Evolutionary conservation across 352 stramenopile genomes (phyloP), one percentile per base, ranked within the genome.

Genomic region (Plasmopara muralis): DNA sequence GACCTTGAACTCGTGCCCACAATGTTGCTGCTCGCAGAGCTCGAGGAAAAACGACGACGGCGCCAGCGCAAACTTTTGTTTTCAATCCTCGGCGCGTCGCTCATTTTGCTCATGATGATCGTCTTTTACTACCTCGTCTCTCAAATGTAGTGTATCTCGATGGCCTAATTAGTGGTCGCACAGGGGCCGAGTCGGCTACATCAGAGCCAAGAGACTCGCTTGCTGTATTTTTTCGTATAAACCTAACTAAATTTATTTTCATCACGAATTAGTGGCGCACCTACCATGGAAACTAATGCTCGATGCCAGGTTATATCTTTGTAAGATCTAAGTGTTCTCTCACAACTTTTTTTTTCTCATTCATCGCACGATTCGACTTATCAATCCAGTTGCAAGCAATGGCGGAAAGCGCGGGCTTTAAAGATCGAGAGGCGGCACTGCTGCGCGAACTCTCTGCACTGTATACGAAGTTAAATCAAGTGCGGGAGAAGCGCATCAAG

Each of bases 391-490:
- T 14, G 13, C 1, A 15, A 18, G 12, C 30, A 13, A 68, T 69
- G 56, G 44, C 39, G 14, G 40, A 59, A 41, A 42, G 43, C 40
- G 29, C 44, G 20, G 61, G 47, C 53, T 90, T 86, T 50, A 81
- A 90, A 53, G 80, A 88, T 54, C 75, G 76, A 39, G 81, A 92
- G 57, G 55, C 68, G 39, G 72, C 77, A 42, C 64, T 92, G 34
- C 65, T 92, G 43, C 57, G 55, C 10, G 81, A 92, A 55, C 77
- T 92, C 39, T 70, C 81, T 34, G 72, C 68, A 53, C 67, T 89
- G 14, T 92, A 92, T 57, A 77, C 78, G 9, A 89, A 89, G 63
- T 68, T 92, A 35, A 88, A 89, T 50, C 74, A 87, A 57, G 81
- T 92, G 51, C 81, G 78, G 20, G 78, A 89, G 52, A 85, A 89